phyloP scores from a whole-genome alignment of 371 early-diverging fungal species.

The Mortierella sp. region DNA sequence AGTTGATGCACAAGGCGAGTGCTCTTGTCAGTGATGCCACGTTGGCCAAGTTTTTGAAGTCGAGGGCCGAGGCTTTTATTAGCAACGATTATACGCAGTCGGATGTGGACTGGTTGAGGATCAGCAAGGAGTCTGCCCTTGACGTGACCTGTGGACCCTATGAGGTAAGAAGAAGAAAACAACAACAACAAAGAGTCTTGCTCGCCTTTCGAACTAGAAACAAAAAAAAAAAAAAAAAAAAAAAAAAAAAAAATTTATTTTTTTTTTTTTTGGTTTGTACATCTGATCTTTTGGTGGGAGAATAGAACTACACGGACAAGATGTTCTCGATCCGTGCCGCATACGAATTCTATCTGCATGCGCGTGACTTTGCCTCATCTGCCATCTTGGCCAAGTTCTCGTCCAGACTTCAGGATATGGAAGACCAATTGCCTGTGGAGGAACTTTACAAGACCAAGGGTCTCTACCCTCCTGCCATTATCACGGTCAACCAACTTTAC shows the following conservation, averaged over 20 bases:
- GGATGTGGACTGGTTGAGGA: constrained; percentile 78
- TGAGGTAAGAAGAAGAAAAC: constrained; percentile 58
- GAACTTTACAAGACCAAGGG: constrained; percentile 76
- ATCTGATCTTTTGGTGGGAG: too few relatives aligned
- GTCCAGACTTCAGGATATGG: constrained; percentile 72
- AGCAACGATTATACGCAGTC: constrained; percentile 76
- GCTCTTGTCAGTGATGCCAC: constrained; percentile 65
- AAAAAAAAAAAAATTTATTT: not conserved
- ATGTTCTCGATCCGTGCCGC: constrained; percentile 75
- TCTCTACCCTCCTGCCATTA: constrained; percentile 78
- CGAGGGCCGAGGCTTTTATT: constrained; percentile 70
- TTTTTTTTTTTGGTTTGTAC: not conserved
- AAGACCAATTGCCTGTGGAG: constrained; percentile 78
- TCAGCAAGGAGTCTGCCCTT: constrained; percentile 61
- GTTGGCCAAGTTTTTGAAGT: constrained; percentile 66
- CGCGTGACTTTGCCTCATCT: constrained; percentile 75
- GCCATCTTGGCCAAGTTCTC: constrained; percentile 75
- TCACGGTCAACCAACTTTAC: constrained; percentile 83
- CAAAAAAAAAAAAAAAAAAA: too few relatives aligned
- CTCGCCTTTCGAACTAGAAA: not conserved
- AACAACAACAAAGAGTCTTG: not conserved
- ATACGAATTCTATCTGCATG: constrained; percentile 80
- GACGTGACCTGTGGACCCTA: constrained; percentile 85
- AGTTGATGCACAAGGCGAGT: constrained; percentile 68
- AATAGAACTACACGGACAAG: constrained; percentile 75